Conservation (phyloP, 2,329 filamentous ascomycete species). For the Westerdykella ornata region DNA sequence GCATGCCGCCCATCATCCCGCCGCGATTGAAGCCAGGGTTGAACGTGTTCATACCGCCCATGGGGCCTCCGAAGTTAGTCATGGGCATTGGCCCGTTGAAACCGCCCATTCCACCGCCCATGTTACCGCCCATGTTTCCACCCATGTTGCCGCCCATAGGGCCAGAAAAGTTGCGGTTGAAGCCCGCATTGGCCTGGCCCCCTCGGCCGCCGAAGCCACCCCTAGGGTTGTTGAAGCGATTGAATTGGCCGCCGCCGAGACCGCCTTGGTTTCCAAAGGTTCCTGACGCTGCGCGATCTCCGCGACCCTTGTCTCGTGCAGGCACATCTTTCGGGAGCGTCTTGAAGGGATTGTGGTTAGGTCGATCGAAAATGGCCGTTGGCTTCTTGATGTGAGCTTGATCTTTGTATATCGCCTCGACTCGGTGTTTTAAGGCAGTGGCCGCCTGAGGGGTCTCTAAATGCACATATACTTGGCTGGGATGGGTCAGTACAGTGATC, state of each 20-base stretch:
- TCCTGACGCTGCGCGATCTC: slow-evolving; percentile 48
- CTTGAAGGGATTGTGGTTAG: slow-evolving; percentile 77
- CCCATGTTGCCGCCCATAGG: slow-evolving; percentile 31
- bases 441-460: slow-evolving; percentile 78
- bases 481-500: background rate
- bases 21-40: slow-evolving; percentile 43
- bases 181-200: slow-evolving; percentile 21
- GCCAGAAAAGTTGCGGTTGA: slow-evolving; percentile 35
- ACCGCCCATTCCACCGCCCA: slow-evolving; percentile 42
- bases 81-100: slow-evolving; percentile 40
- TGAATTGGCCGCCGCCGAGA: slow-evolving; percentile 39
- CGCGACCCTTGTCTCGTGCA: slow-evolving; percentile 59
- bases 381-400: slow-evolving; percentile 59
- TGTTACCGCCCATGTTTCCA: slow-evolving; percentile 41
- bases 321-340: slow-evolving; percentile 86
- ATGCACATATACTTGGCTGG: slow-evolving; percentile 72
- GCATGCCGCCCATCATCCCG: slow-evolving; percentile 34
- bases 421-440: slow-evolving; percentile 73
- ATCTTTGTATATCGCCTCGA: slow-evolving; percentile 60
- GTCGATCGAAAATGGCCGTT: slow-evolving; percentile 66
- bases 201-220: slow-evolving; percentile 31
- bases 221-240: slow-evolving; percentile 25
- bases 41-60: slow-evolving; percentile 17
- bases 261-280: slow-evolving; percentile 46
- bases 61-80: slow-evolving; percentile 44